These are phyloP conservation scores for Boletus vinaceobasis DNA, from an alignment of 768 basidiomycete species.

Conservation along the genomic window DNA sequence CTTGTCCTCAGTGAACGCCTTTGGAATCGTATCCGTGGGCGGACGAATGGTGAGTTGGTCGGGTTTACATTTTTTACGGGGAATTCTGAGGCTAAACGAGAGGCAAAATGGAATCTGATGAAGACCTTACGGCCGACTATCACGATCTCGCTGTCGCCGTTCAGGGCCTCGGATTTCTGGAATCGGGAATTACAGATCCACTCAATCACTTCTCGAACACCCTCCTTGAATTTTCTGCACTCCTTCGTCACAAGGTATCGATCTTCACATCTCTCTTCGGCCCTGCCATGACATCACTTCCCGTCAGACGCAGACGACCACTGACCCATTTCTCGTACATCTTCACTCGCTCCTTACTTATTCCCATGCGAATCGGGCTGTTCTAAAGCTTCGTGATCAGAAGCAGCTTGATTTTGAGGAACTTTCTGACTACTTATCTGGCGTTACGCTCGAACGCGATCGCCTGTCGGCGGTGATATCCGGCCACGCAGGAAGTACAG, in stretches of 20 bases:
- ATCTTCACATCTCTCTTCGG: not conserved
- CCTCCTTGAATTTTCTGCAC: slow-evolving; percentile 88
- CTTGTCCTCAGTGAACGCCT: slow-evolving; percentile 75
- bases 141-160: slow-evolving; percentile 95
- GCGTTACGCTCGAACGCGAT: slow-evolving; percentile 91
- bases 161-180: slow-evolving; percentile 95
- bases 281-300: not conserved
- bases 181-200: slow-evolving; percentile 97
- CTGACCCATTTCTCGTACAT: slow-evolving; percentile 87
- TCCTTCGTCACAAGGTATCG: slow-evolving; percentile 78
- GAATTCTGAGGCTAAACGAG: slow-evolving; percentile 82
- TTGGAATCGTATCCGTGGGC: slow-evolving; percentile 70
- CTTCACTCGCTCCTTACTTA: slow-evolving; percentile 92
- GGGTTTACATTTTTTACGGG: slow-evolving; percentile 28
- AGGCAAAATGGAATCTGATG: slow-evolving; percentile 73
- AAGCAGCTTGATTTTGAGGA: slow-evolving; percentile 99
- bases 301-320: slow-evolving; percentile 78
- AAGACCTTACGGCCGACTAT: slow-evolving; percentile 97
- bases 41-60: slow-evolving; percentile 76
- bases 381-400: slow-evolving; percentile 93
- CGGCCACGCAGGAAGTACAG: slow-evolving; percentile 83
- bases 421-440: slow-evolving; percentile 89
- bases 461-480: slow-evolving; percentile 84
- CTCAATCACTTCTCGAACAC: slow-evolving; percentile 97
- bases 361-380: slow-evolving; percentile 88